Evolutionary conservation across 306 rosid genomes (phyloP).

Genomic region (Begonia masoniana): DNA sequence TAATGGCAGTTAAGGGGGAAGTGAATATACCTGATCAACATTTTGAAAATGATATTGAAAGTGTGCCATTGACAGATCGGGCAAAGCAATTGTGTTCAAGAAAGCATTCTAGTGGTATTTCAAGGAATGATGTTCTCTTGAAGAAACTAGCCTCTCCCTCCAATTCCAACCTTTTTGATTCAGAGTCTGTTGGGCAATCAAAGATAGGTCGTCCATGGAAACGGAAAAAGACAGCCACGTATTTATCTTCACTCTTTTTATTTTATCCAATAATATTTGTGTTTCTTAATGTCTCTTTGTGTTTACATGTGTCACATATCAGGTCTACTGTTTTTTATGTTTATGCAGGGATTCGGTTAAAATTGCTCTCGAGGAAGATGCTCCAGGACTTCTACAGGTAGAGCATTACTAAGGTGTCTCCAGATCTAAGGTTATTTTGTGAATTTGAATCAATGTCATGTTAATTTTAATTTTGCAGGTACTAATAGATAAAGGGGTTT

Average conservation of each 20-base stretch:
- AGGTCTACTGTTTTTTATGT: constrained; percentile 4
- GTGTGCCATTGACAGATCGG: constrained; percentile 46
- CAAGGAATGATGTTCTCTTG: constrained; percentile 15
- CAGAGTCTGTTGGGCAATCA: constrained; percentile 29
- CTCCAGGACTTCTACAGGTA: constrained; percentile 94
- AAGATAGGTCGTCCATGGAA: constrained; percentile 29
- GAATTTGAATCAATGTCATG: constrained; percentile 20
- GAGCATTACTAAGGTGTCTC: background rate
- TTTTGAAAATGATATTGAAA: constrained; percentile 34
- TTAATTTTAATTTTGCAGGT: constrained; percentile 32
- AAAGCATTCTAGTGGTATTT: constrained; percentile 17
- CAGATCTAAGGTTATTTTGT: background rate
- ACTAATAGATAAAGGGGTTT: constrained; percentile 58
- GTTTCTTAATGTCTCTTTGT: background rate
- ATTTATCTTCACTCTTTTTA: constrained; percentile 10
- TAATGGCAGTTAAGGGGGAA: constrained; percentile 39
- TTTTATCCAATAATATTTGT: background rate
- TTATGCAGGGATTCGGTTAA: constrained; percentile 67
- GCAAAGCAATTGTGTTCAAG: constrained; percentile 28
- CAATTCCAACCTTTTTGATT: constrained; percentile 10
- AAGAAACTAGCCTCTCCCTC: constrained; percentile 26
- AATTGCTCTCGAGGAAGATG: constrained; percentile 88
- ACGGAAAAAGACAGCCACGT: constrained; percentile 78
- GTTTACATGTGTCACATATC: constrained; percentile 7
- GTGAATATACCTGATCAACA: constrained; percentile 13